A percentile compares a stretch with the other conserved stretches of the same genome.
These are phyloP conservation scores for Globisporangium nodosum DNA, from an alignment of 352 stramenopile species.

Conservation along the genomic window DNA sequence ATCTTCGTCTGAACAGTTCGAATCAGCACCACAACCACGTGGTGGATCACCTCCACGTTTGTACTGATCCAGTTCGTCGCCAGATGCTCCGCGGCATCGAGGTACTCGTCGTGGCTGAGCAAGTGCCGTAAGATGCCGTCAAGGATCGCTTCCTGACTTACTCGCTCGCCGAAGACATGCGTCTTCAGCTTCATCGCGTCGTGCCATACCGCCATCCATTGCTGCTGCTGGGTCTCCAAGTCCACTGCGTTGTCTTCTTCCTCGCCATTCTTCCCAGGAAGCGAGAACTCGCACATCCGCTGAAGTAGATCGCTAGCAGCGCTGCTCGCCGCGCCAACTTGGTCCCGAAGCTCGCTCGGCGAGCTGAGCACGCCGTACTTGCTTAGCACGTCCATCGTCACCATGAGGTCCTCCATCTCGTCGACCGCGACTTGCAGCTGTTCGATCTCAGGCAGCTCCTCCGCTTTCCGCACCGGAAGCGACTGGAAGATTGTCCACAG, in stretches of 20 bases:
- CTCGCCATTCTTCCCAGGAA: slow-evolving; percentile 7
- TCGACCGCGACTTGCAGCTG: slow-evolving; percentile 68
- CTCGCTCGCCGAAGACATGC: slow-evolving; percentile 56
- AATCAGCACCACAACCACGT: slow-evolving; percentile 40
- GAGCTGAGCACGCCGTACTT: slow-evolving; percentile 49
- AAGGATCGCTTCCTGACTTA: slow-evolving; percentile 52
- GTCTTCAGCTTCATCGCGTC: slow-evolving; percentile 68
- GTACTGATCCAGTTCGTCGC: slow-evolving; percentile 46
- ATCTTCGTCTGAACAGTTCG: slow-evolving; percentile 23
- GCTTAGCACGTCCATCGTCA: slow-evolving; percentile 60
- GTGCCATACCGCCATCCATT: slow-evolving; percentile 54
- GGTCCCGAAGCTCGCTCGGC: slow-evolving; percentile 18
- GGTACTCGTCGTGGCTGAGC: slow-evolving; percentile 20
- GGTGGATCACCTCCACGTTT: slow-evolving; percentile 33
- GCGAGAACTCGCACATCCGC: slow-evolving; percentile 41
- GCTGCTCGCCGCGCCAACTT: slow-evolving; percentile 6
- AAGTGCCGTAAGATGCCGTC: slow-evolving; percentile 49
- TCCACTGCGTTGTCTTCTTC: background rate
- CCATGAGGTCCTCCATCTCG: slow-evolving; percentile 65
- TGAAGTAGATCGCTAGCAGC: slow-evolving; percentile 25
- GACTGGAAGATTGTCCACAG: slow-evolving; percentile 74
- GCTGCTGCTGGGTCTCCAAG: slow-evolving; percentile 1
- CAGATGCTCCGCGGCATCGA: slow-evolving; percentile 33
- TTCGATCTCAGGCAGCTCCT: slow-evolving; percentile 42
- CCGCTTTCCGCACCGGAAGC: slow-evolving; percentile 53